phyloP scores from a whole-genome alignment of 495 filamentous ascomycete species.

The Rhypophila decipiens region DNA sequence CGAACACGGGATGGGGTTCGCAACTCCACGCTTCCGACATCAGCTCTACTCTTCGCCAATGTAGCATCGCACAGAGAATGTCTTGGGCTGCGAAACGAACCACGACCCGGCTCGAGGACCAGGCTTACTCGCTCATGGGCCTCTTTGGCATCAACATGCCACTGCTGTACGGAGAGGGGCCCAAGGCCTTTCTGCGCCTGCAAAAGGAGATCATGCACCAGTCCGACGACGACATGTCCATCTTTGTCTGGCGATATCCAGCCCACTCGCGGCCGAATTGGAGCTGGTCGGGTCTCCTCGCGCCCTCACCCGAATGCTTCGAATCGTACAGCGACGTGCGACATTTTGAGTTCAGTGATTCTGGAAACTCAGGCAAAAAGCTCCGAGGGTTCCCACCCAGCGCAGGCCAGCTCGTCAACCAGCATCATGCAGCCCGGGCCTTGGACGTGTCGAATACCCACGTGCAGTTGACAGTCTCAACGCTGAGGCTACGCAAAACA shows the following conservation, averaged over 20 bases:
- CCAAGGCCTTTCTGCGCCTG: not conserved
- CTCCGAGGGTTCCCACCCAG: not conserved
- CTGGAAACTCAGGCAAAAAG: not conserved
- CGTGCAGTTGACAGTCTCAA: not conserved
- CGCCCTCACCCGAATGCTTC: not conserved
- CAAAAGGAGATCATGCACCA: not conserved
- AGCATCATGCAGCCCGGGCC: not conserved
- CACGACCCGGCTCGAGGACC: not conserved
- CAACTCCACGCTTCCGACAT: not conserved
- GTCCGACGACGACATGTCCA: not conserved
- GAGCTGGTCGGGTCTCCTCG: not conserved
- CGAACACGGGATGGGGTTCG: not conserved
- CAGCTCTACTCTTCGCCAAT: not conserved
- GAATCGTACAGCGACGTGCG: not conserved
- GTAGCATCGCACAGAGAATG: conserved; percentile 2
- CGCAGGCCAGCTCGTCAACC: not conserved
- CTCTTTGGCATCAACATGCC: conserved; percentile 1
- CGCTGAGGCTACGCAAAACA: not conserved
- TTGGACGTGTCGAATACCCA: not conserved
- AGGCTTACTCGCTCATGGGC: not conserved
- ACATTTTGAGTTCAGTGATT: not conserved
- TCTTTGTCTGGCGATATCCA: not conserved
- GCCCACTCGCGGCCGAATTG: not conserved
- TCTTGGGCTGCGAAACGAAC: not conserved
- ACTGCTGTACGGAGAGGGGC: not conserved